These are phyloP conservation scores for Gaultheria prostrata DNA, from an alignment of 148 eudicot genomes.

Conservation along the genomic window DNA sequence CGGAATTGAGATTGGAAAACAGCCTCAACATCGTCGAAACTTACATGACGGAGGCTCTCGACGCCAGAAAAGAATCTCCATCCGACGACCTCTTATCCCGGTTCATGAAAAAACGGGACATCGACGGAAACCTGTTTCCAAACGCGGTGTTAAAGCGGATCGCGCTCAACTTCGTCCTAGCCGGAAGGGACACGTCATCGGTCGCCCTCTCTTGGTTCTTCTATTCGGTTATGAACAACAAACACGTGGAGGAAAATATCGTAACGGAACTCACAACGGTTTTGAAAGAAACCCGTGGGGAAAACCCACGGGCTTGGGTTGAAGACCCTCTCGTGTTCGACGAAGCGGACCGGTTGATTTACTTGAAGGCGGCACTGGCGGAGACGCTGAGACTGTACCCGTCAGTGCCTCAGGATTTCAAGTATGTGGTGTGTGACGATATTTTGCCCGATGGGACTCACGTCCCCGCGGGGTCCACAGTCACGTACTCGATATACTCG, in stretches of 20 bases:
- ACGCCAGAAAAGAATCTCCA: slow-evolving; percentile 50
- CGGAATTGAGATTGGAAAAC: slow-evolving; percentile 42
- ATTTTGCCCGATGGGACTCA: slow-evolving; percentile 67
- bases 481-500: slow-evolving; percentile 81
- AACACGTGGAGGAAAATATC: slow-evolving; percentile 51
- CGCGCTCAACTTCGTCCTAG: slow-evolving; percentile 81
- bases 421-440: slow-evolving; percentile 69
- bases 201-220: slow-evolving; percentile 90
- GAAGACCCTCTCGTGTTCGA: slow-evolving; percentile 64
- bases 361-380: slow-evolving; percentile 70
- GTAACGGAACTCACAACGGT: slow-evolving; percentile 48
- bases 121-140: slow-evolving; percentile 49
- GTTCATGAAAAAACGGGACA: slow-evolving; percentile 64
- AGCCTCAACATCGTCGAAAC: slow-evolving; percentile 58
- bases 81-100: slow-evolving; percentile 74
- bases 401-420: slow-evolving; percentile 76
- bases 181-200: slow-evolving; percentile 84
- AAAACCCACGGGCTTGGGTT: slow-evolving; percentile 39
- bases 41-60: slow-evolving; percentile 62
- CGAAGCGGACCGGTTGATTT: slow-evolving; percentile 67
- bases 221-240: slow-evolving; percentile 74
- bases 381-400: slow-evolving; percentile 83
- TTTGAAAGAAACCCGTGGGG: slow-evolving; percentile 58
- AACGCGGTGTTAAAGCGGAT: slow-evolving; percentile 59
- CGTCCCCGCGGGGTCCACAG: slow-evolving; percentile 74